phyloP scores from a whole-genome alignment of 257 asterid genomes.

The Ballota nigra region DNA sequence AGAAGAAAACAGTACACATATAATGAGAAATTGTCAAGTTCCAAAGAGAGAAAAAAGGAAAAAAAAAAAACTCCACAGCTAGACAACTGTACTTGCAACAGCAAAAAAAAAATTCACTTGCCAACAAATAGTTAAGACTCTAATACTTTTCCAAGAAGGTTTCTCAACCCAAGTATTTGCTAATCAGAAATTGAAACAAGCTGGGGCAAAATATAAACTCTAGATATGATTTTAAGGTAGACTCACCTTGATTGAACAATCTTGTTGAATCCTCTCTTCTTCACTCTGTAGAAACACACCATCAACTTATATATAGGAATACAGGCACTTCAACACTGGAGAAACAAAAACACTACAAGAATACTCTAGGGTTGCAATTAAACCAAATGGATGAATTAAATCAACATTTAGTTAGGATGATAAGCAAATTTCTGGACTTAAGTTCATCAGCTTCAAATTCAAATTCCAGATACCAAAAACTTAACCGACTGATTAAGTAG shows the following conservation, averaged over 20 bases:
- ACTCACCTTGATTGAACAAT: conserved; percentile 56
- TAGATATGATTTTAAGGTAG: neutral
- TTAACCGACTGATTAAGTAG: neutral
- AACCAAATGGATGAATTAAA: neutral
- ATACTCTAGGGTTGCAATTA: conserved; percentile 1
- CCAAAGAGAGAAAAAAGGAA: neutral
- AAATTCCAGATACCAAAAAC: neutral
- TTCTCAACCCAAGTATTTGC: neutral
- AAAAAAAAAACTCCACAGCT: neutral
- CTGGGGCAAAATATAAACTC: neutral
- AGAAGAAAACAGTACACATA: neutral
- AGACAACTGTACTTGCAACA: neutral
- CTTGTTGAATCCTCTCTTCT: conserved; percentile 75
- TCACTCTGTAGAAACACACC: conserved; percentile 59
- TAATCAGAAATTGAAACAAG: neutral
- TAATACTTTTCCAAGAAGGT: neutral
- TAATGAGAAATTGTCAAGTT: neutral
- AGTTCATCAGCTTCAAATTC: neutral
- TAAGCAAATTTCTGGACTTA: neutral
- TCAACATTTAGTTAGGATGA: neutral
- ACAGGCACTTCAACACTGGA: neutral
- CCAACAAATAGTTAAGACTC: neutral
- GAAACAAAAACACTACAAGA: neutral
- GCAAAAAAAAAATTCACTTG: neutral
- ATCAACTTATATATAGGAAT: conserved; percentile 19